Conservation (phyloP, 306 rosid genomes). For the Citrullus amarus region DNA sequence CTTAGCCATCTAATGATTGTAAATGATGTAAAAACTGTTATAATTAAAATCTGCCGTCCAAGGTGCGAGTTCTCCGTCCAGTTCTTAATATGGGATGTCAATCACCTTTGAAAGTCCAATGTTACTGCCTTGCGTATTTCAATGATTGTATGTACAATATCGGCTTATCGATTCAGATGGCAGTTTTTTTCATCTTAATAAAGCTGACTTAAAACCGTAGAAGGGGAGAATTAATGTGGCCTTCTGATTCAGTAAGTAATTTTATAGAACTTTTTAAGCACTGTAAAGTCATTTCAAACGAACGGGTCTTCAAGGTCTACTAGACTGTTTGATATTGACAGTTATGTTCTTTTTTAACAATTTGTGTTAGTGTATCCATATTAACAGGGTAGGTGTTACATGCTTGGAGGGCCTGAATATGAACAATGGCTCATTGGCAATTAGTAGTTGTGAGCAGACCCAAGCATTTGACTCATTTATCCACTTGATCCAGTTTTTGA, state of each 20-base stretch:
- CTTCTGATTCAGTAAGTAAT: background rate
- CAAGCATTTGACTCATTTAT: too few relatives aligned
- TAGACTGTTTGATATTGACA: too few relatives aligned
- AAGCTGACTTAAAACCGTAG: background rate
- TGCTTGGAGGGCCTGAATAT: too few relatives aligned
- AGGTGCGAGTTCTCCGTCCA: background rate
- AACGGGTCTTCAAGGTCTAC: too few relatives aligned
- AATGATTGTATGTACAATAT: background rate
- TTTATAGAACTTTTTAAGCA: too few relatives aligned
- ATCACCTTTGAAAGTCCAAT: background rate
- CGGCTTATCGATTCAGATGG: background rate
- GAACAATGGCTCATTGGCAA: too few relatives aligned
- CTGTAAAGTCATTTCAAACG: too few relatives aligned
- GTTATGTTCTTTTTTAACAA: too few relatives aligned
- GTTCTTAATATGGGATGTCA: background rate
- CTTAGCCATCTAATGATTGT: slow-evolving; percentile 4
- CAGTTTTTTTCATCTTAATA: background rate
- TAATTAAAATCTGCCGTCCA: background rate
- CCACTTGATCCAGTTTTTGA: too few relatives aligned
- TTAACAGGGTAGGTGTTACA: too few relatives aligned
- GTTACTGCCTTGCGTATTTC: background rate
- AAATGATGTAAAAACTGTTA: slow-evolving; percentile 1
- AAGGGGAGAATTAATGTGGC: background rate
- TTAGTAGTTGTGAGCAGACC: too few relatives aligned
- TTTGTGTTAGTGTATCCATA: too few relatives aligned